These are phyloP conservation scores for Lathyrus aphaca DNA, from an alignment of 306 rosid genomes.

Conservation along the genomic window DNA sequence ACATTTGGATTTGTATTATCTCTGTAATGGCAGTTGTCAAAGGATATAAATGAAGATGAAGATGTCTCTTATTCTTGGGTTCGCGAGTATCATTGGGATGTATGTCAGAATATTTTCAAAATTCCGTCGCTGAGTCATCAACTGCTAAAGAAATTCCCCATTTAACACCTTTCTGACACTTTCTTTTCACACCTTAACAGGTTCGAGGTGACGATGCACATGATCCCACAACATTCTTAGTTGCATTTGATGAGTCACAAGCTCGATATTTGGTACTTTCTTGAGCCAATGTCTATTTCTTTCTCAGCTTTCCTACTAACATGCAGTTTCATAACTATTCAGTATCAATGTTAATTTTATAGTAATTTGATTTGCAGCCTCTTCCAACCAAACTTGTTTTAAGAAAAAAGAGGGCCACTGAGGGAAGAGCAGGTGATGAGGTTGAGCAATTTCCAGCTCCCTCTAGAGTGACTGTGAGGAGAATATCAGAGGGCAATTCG, in stretches of 20 bases:
- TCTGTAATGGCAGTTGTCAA: slow-evolving; percentile 74
- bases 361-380: slow-evolving; percentile 63
- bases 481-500: slow-evolving; percentile 61
- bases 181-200: slow-evolving; percentile 43
- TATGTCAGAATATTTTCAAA: slow-evolving; percentile 50
- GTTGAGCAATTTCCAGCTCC: slow-evolving; percentile 86
- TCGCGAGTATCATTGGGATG: slow-evolving; percentile 94
- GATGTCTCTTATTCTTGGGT: slow-evolving; percentile 84
- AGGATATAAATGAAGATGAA: slow-evolving; percentile 84
- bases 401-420: slow-evolving; percentile 91
- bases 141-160: slow-evolving; percentile 15
- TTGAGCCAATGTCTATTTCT: slow-evolving; percentile 27
- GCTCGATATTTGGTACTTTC: slow-evolving; percentile 82
- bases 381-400: slow-evolving; percentile 89
- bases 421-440: slow-evolving; percentile 84
- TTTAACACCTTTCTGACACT: slow-evolving; percentile 29
- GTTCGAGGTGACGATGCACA: slow-evolving; percentile 85
- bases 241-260: slow-evolving; percentile 80
- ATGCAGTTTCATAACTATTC: slow-evolving; percentile 20
- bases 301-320: background rate
- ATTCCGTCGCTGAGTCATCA: slow-evolving; percentile 14
- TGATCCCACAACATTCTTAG: slow-evolving; percentile 82
- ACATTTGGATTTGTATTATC: slow-evolving; percentile 32
- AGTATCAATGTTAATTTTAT: slow-evolving; percentile 26
- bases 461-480: slow-evolving; percentile 78